These are phyloP conservation scores for Cryphonectria radicalis DNA, from an alignment of 2,329 filamentous ascomycete genomes.

Conservation along the genomic window DNA sequence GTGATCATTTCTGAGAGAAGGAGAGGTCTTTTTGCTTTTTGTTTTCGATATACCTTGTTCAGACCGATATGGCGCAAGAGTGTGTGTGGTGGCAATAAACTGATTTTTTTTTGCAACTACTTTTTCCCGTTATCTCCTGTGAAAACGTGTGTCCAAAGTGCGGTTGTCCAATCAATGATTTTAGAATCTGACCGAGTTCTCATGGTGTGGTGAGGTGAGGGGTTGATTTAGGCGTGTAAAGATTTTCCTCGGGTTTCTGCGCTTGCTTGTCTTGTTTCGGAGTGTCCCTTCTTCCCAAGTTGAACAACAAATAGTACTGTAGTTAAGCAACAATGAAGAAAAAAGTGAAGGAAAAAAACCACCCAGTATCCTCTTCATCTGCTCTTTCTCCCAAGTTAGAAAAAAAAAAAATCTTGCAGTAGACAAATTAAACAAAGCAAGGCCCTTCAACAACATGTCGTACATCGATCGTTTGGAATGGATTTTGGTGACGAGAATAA, in stretches of 20 bases:
- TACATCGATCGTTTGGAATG: not conserved
- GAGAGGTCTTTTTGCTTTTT: not conserved
- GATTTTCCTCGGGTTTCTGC: not conserved
- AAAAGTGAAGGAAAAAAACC: not conserved
- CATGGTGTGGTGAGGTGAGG: not conserved
- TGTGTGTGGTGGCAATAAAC: conserved; percentile 7
- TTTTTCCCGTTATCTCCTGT: not conserved
- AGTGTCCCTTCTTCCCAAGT: not conserved
- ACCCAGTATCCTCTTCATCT: not conserved
- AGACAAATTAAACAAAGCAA: not conserved
- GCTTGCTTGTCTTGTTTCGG: not conserved
- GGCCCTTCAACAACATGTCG: not conserved
- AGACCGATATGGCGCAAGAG: not conserved
- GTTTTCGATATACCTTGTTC: not conserved
- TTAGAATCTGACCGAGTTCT: not conserved
- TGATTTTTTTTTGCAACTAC: conserved; percentile 5
- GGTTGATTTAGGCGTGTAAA: not conserved
- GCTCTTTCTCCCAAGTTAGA: not conserved
- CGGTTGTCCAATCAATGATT: not conserved
- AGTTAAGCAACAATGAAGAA: not conserved
- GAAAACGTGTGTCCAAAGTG: not conserved
- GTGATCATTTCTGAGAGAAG: not conserved
- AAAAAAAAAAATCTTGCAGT: not conserved
- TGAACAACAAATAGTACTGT: not conserved
- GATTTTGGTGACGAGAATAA: not conserved